Evolutionary conservation across 495 filamentous ascomycete genomes (phyloP), one percentile per base, ranked within the genome.

Genomic region (Penicillium tannophilum): DNA sequence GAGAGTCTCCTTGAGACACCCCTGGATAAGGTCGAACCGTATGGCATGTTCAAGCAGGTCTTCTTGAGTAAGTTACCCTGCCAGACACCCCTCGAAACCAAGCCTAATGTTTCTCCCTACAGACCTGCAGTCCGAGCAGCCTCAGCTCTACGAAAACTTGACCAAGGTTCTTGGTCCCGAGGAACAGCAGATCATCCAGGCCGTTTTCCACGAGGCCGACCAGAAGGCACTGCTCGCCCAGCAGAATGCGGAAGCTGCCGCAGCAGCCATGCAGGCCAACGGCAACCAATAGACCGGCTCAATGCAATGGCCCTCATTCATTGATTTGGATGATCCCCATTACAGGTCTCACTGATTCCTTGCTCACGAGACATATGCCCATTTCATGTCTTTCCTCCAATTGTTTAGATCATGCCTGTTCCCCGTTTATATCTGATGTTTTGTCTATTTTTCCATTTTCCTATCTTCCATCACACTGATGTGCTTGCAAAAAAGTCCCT

Each of bases 21-120:
- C 24, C 78, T 98, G 35, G 95, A 98, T 75, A 91, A 91, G 72
- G 80, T 98, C 54, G 95, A 98, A 71, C 93, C 93, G 9, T 98
- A 98, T 71, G 82, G 84, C 62, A 75, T 95, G 60, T 96, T 98
- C 81, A 86, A 89, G 72, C 77, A 83, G 59, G 85, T 90, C 17
- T 76, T 98, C 56, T 63, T 95, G 61, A 88, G 94, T 97, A 88
- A 63, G 90, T 84, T 28, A n/a, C 28, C 41, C 48, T 55, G 17
- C 45, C 36, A 17, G 8, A 26, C 28, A 6, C 31, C n/a, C 5
- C 26, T n/a, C 24, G 33, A 36, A 23, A 24, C 26, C 16, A 23
- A 39, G 43, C 73, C 74, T 66, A 65, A 51, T 48, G 19, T 33
- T 1, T n/a, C 41, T 20, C 26, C 36, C 31, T 49, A 14, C 68